A percentile compares a stretch with the other conserved stretches of the same genome.
These are phyloP conservation scores for Wallacemonas sp. DNA, from an alignment of 208 protist genomes.

Conservation along the genomic window DNA sequence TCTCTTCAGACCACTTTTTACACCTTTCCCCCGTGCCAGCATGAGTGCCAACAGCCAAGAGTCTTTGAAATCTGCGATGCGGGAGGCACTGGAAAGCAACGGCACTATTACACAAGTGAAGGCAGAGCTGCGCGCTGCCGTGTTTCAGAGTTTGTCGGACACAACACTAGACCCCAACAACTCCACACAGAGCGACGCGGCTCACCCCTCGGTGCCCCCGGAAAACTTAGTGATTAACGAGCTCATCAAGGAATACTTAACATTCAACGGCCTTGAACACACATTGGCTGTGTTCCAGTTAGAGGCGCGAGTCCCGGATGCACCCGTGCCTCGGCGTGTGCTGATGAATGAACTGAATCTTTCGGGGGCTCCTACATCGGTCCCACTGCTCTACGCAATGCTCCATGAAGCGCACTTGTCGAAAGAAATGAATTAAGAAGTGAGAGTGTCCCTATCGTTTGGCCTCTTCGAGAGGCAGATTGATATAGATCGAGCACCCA, in stretches of 20 bases:
- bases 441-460: no score
- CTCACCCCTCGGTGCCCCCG: constrained; percentile 64
- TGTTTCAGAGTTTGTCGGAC: constrained; percentile 82
- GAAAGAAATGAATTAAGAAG: constrained; percentile 33
- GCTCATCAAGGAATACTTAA: constrained; percentile 93
- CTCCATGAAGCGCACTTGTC: constrained; percentile 70
- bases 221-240: constrained; percentile 94
- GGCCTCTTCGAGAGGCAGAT: no score
- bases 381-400: constrained; percentile 82
- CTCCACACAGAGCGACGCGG: not conserved
- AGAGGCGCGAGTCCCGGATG: constrained; percentile 60
- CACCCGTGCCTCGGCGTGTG: constrained; percentile 60
- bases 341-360: constrained; percentile 79
- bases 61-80: constrained; percentile 83
- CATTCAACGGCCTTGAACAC: constrained; percentile 91
- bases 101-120: constrained; percentile 88
- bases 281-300: constrained; percentile 84
- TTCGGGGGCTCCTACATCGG: constrained; percentile 56
- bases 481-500: no score
- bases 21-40: not conserved
- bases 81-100: constrained; percentile 79
- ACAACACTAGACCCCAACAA: constrained; percentile 20
- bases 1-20: constrained; percentile 1
- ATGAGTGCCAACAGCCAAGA: constrained; percentile 63
- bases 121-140: constrained; percentile 85